A percentile compares a stretch with the other conserved stretches of the same genome.
phyloP scores from a whole-genome alignment of 441 rosid genomes.

The Corymbia citriodora region DNA sequence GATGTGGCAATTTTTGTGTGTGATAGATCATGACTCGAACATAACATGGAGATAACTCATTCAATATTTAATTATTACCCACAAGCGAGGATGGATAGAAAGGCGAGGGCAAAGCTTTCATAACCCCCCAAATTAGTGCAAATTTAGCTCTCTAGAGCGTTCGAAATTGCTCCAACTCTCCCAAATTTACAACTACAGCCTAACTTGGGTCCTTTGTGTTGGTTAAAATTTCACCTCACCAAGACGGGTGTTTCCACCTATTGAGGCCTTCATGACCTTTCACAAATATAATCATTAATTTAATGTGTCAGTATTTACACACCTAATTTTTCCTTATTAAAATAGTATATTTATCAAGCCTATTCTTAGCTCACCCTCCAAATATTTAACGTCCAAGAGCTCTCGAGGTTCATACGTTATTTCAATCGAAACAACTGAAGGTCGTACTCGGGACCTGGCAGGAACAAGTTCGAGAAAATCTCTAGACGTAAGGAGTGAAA shows the following conservation, averaged over 20 bases:
- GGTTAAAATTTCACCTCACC: too few relatives aligned
- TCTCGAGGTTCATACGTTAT: not conserved
- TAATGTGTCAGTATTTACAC: too few relatives aligned
- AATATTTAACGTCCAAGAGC: too few relatives aligned
- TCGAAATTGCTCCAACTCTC: not conserved
- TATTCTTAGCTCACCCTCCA: too few relatives aligned
- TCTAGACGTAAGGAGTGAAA: not conserved
- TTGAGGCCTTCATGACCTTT: too few relatives aligned
- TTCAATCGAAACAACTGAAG: too few relatives aligned
- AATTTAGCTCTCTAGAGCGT: not conserved
- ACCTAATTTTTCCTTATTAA: too few relatives aligned
- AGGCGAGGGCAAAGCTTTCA: not conserved
- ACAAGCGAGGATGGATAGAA: rapidly evolving
- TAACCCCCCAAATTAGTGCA: not conserved
- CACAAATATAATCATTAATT: too few relatives aligned
- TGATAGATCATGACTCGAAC: rapidly evolving
- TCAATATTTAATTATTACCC: too few relatives aligned
- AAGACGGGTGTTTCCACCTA: too few relatives aligned
- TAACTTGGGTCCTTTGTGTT: not conserved
- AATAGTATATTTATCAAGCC: not conserved
- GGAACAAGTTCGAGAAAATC: not conserved
- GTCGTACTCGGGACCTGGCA: not conserved
- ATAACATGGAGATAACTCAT: not conserved
- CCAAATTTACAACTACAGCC: not conserved
- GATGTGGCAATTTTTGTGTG: not conserved